Evolutionary conservation across 805 yeast species (phyloP), one percentile per base, ranked within the genome.

Genomic region (Pichia sporocuriosa): DNA sequence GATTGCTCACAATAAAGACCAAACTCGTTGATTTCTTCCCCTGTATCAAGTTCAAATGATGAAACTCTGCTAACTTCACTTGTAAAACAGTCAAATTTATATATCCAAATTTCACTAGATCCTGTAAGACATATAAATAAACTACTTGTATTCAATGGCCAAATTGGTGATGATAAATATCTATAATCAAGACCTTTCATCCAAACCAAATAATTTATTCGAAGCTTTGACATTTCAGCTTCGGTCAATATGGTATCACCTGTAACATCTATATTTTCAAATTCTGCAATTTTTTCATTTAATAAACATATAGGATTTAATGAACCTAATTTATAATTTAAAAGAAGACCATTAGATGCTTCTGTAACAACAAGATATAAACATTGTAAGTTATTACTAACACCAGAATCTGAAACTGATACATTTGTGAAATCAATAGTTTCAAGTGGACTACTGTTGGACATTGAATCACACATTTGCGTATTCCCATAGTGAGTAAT

Each of bases 151-250:
- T 23, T n/a, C 15, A 45, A 15, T 7, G 51, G 50, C 50, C 51
- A 47, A 22, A 48, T 25, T 3, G 47, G 43, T 1, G 35, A 20
- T n/a, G 26, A 24, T 6, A 25, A 19, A 20, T 16, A 34, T 20
- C 40, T 27, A 26, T 34, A 32, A 27, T 36, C 37, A 13, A 46
- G 16, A n/a, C 48, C 40, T 22, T 35, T 37, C 2, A 44, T 9
- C 55, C 54, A 51, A 20, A 15, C 32, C 25, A 50, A 15, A n/a
- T 38, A 19, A 28, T 44, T 45, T n/a, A 50, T 38, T 39, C 52
- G 40, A 6, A 50, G 21, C 17, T 40, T 32, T 15, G 27, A 16
- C 6, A 49, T 20, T 13, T 48, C 43, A 7, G 23, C 17, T 22
- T 24, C 32, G 6, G 28, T 31, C 17, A 48, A 11, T 13, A 50